Evolutionary conservation across 495 filamentous ascomycete genomes (phyloP).

Genomic region (Podospora appendiculata): DNA sequence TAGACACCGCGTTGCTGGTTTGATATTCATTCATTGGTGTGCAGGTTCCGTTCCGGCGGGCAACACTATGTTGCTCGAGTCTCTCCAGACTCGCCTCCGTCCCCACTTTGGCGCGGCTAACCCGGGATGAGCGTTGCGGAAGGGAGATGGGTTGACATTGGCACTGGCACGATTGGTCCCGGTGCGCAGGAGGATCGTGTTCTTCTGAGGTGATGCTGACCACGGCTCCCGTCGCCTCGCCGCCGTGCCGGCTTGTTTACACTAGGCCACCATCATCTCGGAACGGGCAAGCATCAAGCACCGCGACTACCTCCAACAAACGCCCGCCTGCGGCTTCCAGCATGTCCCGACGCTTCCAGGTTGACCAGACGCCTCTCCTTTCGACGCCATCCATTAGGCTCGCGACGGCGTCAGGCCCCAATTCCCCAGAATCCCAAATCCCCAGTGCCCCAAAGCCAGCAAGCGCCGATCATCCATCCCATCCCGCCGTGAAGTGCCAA

Average conservation of each 20-base stretch:
- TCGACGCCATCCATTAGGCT: not conserved
- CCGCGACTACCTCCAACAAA: too few species aligned
- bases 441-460: not conserved
- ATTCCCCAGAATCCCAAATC: not conserved
- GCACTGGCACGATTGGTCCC: too few species aligned
- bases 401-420: not conserved
- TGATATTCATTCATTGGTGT: not conserved
- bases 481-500: not conserved
- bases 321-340: too few species aligned
- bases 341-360: too few species aligned
- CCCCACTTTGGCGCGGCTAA: not conserved
- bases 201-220: not conserved
- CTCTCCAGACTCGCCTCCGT: too few species aligned
- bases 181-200: too few species aligned
- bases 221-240: not conserved
- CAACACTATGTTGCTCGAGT: too few species aligned
- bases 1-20: not conserved
- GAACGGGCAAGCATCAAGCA: not conserved
- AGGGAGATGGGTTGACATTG: not conserved
- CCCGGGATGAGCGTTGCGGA: not conserved
- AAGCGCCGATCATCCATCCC: not conserved
- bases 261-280: not conserved
- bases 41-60: too few species aligned
- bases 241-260: not conserved
- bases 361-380: not conserved